phyloP scores from a whole-genome alignment of 495 filamentous ascomycete species.

The Neurospora tetrasperma region DNA sequence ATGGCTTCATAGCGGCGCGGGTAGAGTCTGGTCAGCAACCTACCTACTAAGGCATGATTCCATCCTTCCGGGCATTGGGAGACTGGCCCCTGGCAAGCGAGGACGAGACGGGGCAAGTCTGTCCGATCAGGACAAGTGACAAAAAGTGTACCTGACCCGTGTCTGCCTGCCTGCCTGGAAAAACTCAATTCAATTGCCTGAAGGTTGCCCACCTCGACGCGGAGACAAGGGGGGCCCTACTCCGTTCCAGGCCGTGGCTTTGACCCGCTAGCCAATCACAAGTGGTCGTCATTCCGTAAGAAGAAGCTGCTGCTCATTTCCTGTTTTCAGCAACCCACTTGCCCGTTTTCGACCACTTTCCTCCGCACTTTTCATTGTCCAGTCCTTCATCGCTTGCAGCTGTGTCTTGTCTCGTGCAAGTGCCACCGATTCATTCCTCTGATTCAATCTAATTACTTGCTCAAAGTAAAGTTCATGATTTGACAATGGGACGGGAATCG shows the following conservation, averaged over 20 bases:
- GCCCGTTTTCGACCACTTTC: slow-evolving; percentile 8
- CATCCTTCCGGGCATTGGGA: background rate
- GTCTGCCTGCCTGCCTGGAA: background rate
- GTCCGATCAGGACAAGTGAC: background rate
- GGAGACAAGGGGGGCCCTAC: background rate
- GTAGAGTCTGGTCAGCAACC: background rate
- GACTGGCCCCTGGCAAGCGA: background rate
- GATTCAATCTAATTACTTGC: background rate
- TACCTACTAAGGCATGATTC: background rate
- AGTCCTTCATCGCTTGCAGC: background rate
- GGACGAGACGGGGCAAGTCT: background rate
- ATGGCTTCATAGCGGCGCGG: background rate
- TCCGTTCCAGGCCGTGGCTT: background rate
- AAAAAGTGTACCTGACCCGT: background rate
- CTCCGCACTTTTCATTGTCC: slow-evolving; percentile 1
- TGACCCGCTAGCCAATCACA: slow-evolving; percentile 18
- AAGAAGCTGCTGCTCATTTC: slow-evolving; percentile 22
- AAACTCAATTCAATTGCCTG: background rate
- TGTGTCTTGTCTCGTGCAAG: background rate
- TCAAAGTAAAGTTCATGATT: background rate
- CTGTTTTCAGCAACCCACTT: slow-evolving; percentile 14
- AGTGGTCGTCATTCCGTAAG: slow-evolving; percentile 21
- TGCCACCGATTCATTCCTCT: background rate
- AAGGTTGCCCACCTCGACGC: background rate
- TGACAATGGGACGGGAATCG: background rate